Base-by-base conservation (phyloP, 495 filamentous ascomycete genomes). In the Ascobolus immersus region DNA sequence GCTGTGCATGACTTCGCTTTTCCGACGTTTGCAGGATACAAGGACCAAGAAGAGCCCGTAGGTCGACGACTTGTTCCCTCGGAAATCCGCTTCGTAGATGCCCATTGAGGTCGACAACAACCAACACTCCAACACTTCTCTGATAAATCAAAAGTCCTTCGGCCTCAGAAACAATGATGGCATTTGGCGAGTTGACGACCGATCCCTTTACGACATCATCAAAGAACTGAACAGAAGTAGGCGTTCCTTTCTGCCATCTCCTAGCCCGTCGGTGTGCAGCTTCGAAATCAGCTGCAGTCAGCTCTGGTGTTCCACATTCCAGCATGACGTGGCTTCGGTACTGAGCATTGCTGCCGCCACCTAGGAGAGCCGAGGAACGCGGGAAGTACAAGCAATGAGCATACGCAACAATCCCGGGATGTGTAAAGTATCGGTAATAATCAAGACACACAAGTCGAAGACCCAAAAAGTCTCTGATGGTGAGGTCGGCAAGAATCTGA, bases 301-400 rank as follows among this genome's bases (percentile, higher is more conserved):
- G 38, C 25, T 34, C 17, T 34, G 21, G 3, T 32, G 32, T 38
- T 6, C 21, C 28, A 15, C 28, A n/a, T 31, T 17, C 28, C 17
- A 14, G n/a, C 10, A 13, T 13, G 11, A 17, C 15, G 11, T n/a
- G 28, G 28, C 6, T 27, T 11, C 4, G 18, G 18, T n/a, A 9
- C 15, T 15, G 28, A 3, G 15, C 18, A 31, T 31, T n/a, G 28
- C 17, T 14, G 11, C n/a, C 11, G 9, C n/a, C 10, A 4, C 2
- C 4, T 31, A 2, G 12, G n/a, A 31, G 28, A 28, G 6, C 44
- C 9, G 38, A 38, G 8, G 44, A 46, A 12, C 36, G 14, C 2
- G 43, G 38, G 18, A 46, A 46, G 30, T 42, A 46, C 18, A 46
- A 32, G 15, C 41, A 41, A 11, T 46, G 44, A 19, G 44, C 44